phyloP scores from a whole-genome alignment of 345 rosid genomes.

The Pugionium dolabratum region DNA sequence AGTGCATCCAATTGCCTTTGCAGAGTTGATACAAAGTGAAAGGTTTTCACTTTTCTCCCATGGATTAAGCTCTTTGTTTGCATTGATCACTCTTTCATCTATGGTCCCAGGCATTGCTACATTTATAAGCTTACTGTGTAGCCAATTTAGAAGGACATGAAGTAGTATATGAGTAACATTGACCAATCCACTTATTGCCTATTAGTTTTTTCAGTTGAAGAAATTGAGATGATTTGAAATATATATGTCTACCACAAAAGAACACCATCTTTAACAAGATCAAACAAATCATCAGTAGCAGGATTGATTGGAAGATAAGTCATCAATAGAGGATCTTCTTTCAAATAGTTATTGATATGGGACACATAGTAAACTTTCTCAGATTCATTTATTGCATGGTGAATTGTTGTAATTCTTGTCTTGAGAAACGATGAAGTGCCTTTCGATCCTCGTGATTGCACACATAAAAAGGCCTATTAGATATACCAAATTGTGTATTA shows the following conservation, averaged over 20 bases:
- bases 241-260: conserved; percentile 64
- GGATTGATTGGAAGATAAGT: conserved; percentile 73
- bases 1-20: conserved; percentile 95
- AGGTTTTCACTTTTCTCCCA: conserved; percentile 96
- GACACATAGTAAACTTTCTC: conserved; percentile 81
- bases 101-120: conserved; percentile 87
- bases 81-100: conserved; percentile 87
- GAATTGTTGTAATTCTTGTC: conserved; percentile 77
- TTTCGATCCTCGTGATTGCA: conserved; percentile 57
- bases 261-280: conserved; percentile 81
- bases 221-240: too few relatives aligned
- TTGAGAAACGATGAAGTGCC: conserved; percentile 67
- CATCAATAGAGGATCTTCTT: conserved; percentile 69
- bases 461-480: conserved; percentile 56
- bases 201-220: too few relatives aligned
- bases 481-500: neutral
- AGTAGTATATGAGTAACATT: neutral
- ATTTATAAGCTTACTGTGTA: conserved; percentile 78
- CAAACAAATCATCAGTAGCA: conserved; percentile 63
- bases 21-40: conserved; percentile 88
- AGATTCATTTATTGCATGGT: conserved; percentile 66
- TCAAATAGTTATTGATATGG: conserved; percentile 70
- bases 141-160: neutral
- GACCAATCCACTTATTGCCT: neutral
- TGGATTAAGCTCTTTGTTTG: conserved; percentile 62